Conservation (phyloP, 139 green algal genomes). For the Edaphochlamys debaryana region DNA sequence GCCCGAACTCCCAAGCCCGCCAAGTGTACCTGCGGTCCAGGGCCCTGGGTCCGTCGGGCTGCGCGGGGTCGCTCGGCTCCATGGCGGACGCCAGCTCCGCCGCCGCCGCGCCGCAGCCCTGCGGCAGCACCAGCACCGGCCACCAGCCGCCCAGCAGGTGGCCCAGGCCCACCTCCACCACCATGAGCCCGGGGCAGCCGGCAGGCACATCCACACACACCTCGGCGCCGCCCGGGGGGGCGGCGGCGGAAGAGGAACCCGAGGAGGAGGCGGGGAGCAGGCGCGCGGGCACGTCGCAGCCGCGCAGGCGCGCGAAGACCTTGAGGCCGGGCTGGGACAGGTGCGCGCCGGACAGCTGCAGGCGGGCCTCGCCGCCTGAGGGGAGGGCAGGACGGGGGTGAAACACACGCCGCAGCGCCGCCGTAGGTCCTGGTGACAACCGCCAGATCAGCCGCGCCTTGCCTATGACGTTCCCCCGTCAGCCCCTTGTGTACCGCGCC, state of each 20-base stretch:
- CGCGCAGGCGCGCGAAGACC: conserved; percentile 13
- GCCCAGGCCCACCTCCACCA: conserved; percentile 32
- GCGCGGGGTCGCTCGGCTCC: not conserved
- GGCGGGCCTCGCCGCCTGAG: not conserved
- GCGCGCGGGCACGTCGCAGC: conserved; percentile 22
- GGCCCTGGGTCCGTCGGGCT: not conserved
- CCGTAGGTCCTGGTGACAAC: too few species aligned
- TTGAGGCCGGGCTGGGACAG: not conserved
- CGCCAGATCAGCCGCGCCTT: too few species aligned
- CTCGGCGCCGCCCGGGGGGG: too few species aligned
- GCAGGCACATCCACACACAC: not conserved
- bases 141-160: conserved; percentile 44
- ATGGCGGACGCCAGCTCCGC: conserved; percentile 1
- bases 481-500: too few species aligned
- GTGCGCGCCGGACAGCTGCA: not conserved
- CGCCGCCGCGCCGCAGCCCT: not conserved
- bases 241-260: too few species aligned
- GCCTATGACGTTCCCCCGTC: too few species aligned
- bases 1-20: too few species aligned
- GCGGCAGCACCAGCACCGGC: conserved; percentile 32
- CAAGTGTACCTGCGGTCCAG: not conserved
- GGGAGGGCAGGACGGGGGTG: too few species aligned
- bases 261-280: too few species aligned
- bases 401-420: too few species aligned
- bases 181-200: not conserved